These are phyloP conservation scores for Breviolum minutum DNA, from an alignment of 73 alveolate species.

Conservation along the genomic window DNA sequence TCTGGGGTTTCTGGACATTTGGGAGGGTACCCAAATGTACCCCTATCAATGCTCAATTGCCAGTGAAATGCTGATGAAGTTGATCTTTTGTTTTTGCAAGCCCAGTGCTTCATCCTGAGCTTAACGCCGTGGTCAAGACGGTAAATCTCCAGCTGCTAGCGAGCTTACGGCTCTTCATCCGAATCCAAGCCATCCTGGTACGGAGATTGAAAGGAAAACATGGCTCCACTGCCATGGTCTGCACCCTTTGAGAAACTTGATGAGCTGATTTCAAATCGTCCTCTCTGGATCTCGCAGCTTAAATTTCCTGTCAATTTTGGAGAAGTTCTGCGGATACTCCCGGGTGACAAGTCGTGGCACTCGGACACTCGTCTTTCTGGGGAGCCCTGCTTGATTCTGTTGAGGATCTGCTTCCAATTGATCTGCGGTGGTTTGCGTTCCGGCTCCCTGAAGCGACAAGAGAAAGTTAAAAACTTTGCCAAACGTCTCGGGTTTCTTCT, in stretches of 20 bases:
- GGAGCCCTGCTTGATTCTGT: conserved; percentile 13
- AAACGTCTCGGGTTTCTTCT: background rate
- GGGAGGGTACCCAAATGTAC: too few relatives aligned
- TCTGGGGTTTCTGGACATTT: too few relatives aligned
- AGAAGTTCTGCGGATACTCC: background rate
- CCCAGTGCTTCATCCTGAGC: background rate
- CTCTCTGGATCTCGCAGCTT: conserved; percentile 67
- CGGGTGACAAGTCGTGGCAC: too few relatives aligned
- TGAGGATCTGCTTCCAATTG: conserved; percentile 22
- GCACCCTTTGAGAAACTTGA: background rate
- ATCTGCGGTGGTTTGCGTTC: conserved; percentile 22
- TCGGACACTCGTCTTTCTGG: background rate
- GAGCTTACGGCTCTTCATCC: conserved; percentile 73
- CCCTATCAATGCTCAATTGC: too few relatives aligned
- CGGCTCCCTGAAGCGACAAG: conserved; percentile 10
- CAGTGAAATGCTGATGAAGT: too few relatives aligned
- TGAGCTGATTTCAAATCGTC: background rate
- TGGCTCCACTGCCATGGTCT: background rate
- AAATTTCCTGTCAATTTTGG: conserved; percentile 21
- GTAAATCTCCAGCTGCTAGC: conserved; percentile 70
- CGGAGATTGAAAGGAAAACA: background rate
- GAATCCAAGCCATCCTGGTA: conserved; percentile 84
- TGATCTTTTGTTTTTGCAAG: too few relatives aligned
- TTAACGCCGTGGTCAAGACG: conserved; percentile 48
- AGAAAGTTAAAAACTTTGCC: background rate